Percentiles rank a stretch among this genome's conserved stretches.
phyloP scores from a whole-genome alignment of 257 asterid species.

The Penstemon newberryi region DNA sequence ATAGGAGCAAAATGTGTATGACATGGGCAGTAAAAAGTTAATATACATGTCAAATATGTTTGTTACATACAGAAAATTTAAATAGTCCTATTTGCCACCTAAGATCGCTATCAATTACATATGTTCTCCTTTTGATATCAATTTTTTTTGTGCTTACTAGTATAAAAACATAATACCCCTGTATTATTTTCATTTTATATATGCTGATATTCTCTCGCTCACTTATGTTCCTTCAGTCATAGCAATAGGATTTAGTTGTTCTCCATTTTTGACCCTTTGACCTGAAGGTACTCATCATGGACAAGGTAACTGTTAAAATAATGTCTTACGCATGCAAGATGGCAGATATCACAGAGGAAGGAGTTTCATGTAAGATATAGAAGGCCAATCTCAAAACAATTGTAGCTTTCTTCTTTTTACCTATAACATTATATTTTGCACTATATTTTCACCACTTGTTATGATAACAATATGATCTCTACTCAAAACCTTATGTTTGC shows the following conservation, averaged over 20 bases:
- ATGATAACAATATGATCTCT: conserved; percentile 16
- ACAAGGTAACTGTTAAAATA: conserved; percentile 87
- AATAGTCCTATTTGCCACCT: conserved; percentile 21
- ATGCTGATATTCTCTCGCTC: conserved; percentile 17
- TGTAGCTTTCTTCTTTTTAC: conserved; percentile 32
- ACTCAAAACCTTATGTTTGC: neutral
- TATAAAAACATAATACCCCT: neutral
- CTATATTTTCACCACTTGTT: conserved; percentile 19
- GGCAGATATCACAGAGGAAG: conserved; percentile 98
- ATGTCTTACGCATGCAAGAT: conserved; percentile 96
- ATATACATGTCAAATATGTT: neutral
- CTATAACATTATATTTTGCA: conserved; percentile 9
- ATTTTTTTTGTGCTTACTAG: conserved; percentile 15
- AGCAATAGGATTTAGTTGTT: conserved; percentile 14
- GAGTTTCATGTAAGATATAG: conserved; percentile 97
- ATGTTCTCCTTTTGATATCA: neutral
- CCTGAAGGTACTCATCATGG: conserved; percentile 95
- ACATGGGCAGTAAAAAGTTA: no score
- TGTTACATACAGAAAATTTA: neutral
- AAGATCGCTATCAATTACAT: neutral
- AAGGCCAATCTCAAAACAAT: conserved; percentile 51
- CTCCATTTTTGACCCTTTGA: conserved; percentile 33
- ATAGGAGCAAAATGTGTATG: no score
- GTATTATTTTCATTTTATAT: conserved; percentile 13
- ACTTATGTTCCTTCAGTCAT: neutral